Conservation (phyloP, 495 filamentous ascomycete species). For the Aspergillus sparsus region DNA sequence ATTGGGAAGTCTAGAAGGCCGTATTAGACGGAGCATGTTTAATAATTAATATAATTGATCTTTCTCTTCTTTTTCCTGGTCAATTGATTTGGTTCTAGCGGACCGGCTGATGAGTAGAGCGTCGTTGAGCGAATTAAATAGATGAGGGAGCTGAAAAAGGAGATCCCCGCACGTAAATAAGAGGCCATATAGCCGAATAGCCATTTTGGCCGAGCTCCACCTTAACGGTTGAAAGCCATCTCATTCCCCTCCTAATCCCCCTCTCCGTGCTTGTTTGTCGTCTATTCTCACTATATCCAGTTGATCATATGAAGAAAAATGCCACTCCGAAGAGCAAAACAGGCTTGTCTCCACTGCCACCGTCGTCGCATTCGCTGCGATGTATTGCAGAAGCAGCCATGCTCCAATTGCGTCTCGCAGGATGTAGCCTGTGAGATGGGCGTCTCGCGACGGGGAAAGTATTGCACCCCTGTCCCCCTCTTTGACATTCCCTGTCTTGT, state of each 20-base stretch:
- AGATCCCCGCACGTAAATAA: conserved; percentile 2
- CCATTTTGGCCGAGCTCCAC: not conserved
- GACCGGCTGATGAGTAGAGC: too few species aligned
- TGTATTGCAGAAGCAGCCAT: conserved; percentile 46
- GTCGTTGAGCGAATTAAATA: not conserved
- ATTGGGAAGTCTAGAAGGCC: not conserved
- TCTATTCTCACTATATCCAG: not conserved
- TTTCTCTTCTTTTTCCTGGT: not conserved
- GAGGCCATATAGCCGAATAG: conserved; percentile 17
- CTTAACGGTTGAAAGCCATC: conserved; percentile 8
- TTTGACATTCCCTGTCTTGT: not conserved
- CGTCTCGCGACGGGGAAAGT: conserved; percentile 49
- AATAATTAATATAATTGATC: not conserved
- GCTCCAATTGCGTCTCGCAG: conserved; percentile 44
- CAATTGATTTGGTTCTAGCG: not conserved
- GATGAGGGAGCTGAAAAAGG: not conserved
- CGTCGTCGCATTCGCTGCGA: conserved; percentile 49
- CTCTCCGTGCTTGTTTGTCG: not conserved
- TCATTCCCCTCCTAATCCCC: not conserved
- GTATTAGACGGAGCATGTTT: conserved; percentile 10
- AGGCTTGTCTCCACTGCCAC: conserved; percentile 50
- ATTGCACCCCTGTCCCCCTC: conserved; percentile 2
- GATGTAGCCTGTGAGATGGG: conserved; percentile 45
- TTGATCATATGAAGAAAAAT: conserved; percentile 12
- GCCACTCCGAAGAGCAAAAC: conserved; percentile 35